Evolutionary conservation across 768 basidiomycete species (phyloP).

Genomic region (Leccinum imitatum): DNA sequence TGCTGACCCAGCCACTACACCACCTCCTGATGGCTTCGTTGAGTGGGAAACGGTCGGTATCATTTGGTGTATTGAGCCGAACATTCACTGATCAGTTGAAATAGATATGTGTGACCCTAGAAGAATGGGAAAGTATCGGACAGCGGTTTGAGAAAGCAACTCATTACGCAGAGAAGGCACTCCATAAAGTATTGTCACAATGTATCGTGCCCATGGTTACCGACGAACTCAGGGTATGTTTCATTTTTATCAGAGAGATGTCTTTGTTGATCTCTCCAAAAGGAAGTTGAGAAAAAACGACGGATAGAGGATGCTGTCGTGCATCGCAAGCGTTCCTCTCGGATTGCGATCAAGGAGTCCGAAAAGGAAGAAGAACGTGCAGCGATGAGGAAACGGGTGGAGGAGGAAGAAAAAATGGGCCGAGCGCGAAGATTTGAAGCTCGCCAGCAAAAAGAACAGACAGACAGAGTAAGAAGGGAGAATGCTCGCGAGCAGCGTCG

Average conservation of each 20-base stretch:
- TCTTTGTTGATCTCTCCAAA: conserved; percentile 13
- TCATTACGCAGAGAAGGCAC: conserved; percentile 77
- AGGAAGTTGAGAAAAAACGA: conserved; percentile 65
- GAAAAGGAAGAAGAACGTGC: conserved; percentile 73
- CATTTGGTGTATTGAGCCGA: neutral
- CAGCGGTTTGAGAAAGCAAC: conserved; percentile 73
- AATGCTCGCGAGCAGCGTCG: conserved; percentile 54
- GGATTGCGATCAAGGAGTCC: conserved; percentile 77
- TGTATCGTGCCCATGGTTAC: conserved; percentile 71
- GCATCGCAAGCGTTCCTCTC: conserved; percentile 88
- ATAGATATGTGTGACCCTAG: conserved; percentile 79
- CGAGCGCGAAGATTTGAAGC: conserved; percentile 60
- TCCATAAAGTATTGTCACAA: conserved; percentile 66
- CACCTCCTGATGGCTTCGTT: conserved; percentile 53
- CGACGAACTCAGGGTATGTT: conserved; percentile 58
- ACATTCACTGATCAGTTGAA: conserved; percentile 1
- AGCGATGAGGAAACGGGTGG: conserved; percentile 56
- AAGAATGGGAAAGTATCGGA: conserved; percentile 83
- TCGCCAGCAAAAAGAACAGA: conserved; percentile 57
- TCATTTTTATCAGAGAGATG: neutral
- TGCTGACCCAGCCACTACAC: conserved; percentile 3
- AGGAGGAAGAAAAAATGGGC: conserved; percentile 66
- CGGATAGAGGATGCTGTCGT: conserved; percentile 72
- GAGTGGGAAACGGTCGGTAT: conserved; percentile 89
- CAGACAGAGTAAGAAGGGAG: conserved; percentile 53